These are phyloP conservation scores for Lanmaoa pseudosensibilis DNA, from an alignment of 768 basidiomycete species.

Conservation along the genomic window DNA sequence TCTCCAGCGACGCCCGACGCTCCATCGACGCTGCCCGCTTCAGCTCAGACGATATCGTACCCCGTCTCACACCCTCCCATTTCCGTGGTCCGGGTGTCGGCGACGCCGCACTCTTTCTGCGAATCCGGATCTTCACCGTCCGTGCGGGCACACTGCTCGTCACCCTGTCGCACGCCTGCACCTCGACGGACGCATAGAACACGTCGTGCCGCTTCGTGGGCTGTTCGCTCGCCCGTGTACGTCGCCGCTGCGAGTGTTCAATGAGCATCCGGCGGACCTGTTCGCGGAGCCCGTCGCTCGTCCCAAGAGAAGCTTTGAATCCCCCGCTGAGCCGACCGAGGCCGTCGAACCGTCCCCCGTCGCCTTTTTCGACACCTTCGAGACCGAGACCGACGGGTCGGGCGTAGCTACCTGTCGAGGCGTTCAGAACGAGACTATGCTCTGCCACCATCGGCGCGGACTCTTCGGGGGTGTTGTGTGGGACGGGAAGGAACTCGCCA, in stretches of 20 bases:
- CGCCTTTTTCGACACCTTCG: slow-evolving; percentile 24
- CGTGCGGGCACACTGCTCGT: not conserved
- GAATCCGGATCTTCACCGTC: slow-evolving; percentile 14
- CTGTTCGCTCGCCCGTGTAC: slow-evolving; percentile 14
- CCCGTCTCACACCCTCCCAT: slow-evolving; percentile 14
- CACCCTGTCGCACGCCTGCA: not conserved
- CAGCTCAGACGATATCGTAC: slow-evolving; percentile 32
- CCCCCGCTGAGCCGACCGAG: slow-evolving; percentile 31
- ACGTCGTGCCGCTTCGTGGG: slow-evolving; percentile 28
- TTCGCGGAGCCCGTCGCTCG: slow-evolving; percentile 16
- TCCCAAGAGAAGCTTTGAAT: slow-evolving; percentile 9
- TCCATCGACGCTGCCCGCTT: slow-evolving; percentile 29
- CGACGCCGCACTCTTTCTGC: slow-evolving; percentile 17
- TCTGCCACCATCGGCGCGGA: not conserved
- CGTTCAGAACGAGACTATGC: not conserved
- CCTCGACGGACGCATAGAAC: slow-evolving; percentile 26
- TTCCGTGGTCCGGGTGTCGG: slow-evolving; percentile 18
- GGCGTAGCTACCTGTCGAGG: not conserved
- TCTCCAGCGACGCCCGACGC: slow-evolving; percentile 25
- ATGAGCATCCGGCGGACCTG: slow-evolving; percentile 22
- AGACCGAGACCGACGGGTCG: slow-evolving; percentile 27
- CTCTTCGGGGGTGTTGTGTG: slow-evolving; percentile 30
- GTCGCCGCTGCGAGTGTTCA: slow-evolving; percentile 22
- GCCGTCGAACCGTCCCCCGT: slow-evolving; percentile 30
- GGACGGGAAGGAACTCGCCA: slow-evolving; percentile 17